Conservation (phyloP, 148 eudicot species). For the Linanthus parryae region DNA sequence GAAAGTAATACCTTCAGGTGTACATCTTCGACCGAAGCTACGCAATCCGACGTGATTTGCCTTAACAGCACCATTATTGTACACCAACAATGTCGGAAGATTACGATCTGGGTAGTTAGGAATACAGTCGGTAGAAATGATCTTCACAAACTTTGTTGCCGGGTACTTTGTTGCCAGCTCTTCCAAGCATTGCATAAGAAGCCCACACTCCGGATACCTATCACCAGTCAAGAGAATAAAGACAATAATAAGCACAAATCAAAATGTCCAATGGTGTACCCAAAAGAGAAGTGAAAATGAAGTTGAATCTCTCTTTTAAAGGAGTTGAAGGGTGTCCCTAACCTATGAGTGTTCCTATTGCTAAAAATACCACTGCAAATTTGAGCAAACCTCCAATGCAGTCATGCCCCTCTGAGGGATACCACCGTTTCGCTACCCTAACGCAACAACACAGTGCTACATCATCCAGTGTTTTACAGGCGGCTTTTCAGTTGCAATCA, state of each 20-base stretch:
- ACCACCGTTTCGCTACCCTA: too few species aligned
- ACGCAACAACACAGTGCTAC: too few species aligned
- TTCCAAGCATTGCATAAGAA: constrained; percentile 65
- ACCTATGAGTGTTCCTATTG: too few species aligned
- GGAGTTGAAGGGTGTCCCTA: too few species aligned
- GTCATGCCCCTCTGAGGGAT: too few species aligned
- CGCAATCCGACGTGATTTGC: constrained; percentile 76
- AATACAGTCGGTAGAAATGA: constrained; percentile 92
- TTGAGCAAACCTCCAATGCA: too few species aligned
- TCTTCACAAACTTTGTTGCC: constrained; percentile 89
- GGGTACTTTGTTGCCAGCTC: constrained; percentile 70
- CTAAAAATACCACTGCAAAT: too few species aligned
- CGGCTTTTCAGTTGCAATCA: too few species aligned
- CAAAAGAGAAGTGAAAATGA: too few species aligned
- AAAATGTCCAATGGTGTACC: background rate
- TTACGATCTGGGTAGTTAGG: constrained; percentile 94
- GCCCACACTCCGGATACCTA: constrained; percentile 67
- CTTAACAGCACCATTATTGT: constrained; percentile 87
- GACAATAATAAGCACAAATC: background rate
- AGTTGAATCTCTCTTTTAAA: too few species aligned
- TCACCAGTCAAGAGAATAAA: constrained; percentile 2
- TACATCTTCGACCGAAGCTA: constrained; percentile 80
- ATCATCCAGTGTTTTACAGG: too few species aligned
- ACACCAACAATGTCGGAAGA: constrained; percentile 90
- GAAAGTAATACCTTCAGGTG: constrained; percentile 73